phyloP scores from a whole-genome alignment of 1,284 basidiomycete species.

The Austroboletus sp. region DNA sequence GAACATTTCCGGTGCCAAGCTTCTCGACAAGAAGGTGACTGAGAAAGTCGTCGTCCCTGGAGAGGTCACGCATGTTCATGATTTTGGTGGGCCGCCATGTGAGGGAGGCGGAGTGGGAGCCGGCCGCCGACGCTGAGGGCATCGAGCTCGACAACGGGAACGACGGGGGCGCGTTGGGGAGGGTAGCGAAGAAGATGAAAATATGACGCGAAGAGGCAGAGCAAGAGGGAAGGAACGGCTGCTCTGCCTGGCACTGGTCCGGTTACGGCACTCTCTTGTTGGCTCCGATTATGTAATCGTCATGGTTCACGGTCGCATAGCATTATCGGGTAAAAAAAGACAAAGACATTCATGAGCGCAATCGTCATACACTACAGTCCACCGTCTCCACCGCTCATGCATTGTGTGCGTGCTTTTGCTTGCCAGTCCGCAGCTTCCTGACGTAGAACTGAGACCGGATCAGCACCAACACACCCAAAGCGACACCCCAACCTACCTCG shows the following conservation, averaged over 20 bases:
- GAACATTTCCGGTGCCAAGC: constrained; percentile 66
- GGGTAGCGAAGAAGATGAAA: constrained; percentile 14
- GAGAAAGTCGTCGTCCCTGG: constrained; percentile 80
- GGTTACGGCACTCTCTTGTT: constrained; percentile 27
- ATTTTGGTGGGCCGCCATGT: constrained; percentile 73
- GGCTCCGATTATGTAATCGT: constrained; percentile 26
- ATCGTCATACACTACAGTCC: constrained; percentile 4
- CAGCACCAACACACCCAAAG: constrained; percentile 6
- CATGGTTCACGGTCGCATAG: constrained; percentile 1
- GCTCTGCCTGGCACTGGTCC: constrained; percentile 20
- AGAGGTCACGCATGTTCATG: constrained; percentile 81
- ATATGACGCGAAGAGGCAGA: constrained; percentile 33
- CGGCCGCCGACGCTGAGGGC: constrained; percentile 36
- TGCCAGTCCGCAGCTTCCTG: constrained; percentile 84
- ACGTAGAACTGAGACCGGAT: constrained; percentile 70
- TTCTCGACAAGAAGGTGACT: constrained; percentile 80
- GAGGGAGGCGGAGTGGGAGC: constrained; percentile 30
- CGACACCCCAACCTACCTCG: constrained; percentile 52
- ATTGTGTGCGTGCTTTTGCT: constrained; percentile 82
- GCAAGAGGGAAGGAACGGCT: constrained; percentile 20
- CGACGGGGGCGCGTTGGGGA: constrained; percentile 21
- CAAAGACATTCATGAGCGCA: too few relatives aligned
- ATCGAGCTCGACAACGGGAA: constrained; percentile 30
- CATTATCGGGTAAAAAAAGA: constrained; percentile 10
- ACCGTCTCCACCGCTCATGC: constrained; percentile 29